These are phyloP conservation scores for Saccharomyces mikatae DNA, from an alignment of 805 yeast species.

Conservation along the genomic window DNA sequence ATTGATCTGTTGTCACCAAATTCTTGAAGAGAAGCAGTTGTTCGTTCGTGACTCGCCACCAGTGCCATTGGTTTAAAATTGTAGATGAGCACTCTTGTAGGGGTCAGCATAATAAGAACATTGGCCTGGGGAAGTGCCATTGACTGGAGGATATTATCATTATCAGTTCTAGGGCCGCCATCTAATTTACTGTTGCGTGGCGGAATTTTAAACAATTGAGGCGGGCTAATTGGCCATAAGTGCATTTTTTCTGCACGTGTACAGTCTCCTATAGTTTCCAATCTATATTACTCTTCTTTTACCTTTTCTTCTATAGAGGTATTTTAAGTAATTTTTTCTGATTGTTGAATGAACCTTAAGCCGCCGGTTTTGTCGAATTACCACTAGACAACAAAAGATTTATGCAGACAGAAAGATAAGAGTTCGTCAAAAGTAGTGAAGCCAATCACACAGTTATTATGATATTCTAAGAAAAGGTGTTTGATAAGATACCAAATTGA, in stretches of 20 bases:
- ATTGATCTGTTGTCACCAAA: conserved; percentile 24
- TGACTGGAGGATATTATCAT: conserved; percentile 20
- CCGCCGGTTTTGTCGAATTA: background rate
- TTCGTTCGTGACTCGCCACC: conserved; percentile 26
- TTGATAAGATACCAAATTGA: background rate
- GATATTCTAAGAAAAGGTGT: background rate
- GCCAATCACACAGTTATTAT: background rate
- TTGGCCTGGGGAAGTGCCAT: conserved; percentile 22
- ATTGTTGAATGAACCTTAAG: background rate
- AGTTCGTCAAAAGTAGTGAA: background rate
- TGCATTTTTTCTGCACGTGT: conserved; percentile 8
- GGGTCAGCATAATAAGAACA: conserved; percentile 22
- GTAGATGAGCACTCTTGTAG: conserved; percentile 24
- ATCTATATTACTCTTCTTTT: background rate
- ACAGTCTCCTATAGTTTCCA: background rate
- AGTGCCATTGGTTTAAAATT: conserved; percentile 30
- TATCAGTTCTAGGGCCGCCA: conserved; percentile 5
- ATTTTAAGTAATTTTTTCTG: background rate
- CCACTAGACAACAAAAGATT: background rate
- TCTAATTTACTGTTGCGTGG: conserved; percentile 5
- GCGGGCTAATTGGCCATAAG: conserved; percentile 27
- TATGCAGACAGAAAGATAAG: background rate
- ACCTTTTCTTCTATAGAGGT: background rate
- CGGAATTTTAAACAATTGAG: conserved; percentile 19
- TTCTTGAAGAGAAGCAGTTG: conserved; percentile 20